These are phyloP conservation scores for Ceratocystis albifundus DNA, from an alignment of 2,329 filamentous ascomycete genomes.

Conservation along the genomic window DNA sequence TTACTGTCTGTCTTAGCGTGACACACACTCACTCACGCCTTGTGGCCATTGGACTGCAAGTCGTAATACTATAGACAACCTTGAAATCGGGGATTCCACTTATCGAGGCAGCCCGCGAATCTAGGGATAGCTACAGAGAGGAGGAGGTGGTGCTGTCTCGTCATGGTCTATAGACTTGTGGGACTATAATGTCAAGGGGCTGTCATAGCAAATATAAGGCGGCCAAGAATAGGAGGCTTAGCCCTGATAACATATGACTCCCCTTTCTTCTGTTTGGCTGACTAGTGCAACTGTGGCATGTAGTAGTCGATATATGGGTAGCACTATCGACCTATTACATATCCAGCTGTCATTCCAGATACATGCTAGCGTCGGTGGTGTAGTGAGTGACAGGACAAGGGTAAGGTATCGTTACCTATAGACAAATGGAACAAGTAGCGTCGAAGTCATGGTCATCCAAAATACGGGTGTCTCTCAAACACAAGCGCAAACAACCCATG, in stretches of 20 bases:
- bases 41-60: background rate
- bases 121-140: background rate
- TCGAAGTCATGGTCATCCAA: background rate
- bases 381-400: background rate
- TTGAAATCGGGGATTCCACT: background rate
- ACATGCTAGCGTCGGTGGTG: background rate
- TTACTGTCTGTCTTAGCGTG: background rate
- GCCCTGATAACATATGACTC: background rate
- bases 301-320: background rate
- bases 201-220: no score
- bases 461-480: background rate
- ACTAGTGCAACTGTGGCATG: background rate
- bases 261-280: background rate
- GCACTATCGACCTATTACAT: conserved; percentile 4
- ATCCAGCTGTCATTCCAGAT: background rate
- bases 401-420: background rate
- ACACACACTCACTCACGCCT: background rate
- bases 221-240: background rate
- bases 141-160: background rate
- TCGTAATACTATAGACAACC: background rate
- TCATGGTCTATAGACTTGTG: background rate
- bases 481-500: background rate
- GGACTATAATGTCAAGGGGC: background rate
- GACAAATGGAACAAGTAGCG: background rate
- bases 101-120: conserved; percentile 3